A percentile compares a stretch with the other conserved stretches of the same genome.
Conservation (phyloP, 441 rosid species). For the Theobroma grandiflorum region DNA sequence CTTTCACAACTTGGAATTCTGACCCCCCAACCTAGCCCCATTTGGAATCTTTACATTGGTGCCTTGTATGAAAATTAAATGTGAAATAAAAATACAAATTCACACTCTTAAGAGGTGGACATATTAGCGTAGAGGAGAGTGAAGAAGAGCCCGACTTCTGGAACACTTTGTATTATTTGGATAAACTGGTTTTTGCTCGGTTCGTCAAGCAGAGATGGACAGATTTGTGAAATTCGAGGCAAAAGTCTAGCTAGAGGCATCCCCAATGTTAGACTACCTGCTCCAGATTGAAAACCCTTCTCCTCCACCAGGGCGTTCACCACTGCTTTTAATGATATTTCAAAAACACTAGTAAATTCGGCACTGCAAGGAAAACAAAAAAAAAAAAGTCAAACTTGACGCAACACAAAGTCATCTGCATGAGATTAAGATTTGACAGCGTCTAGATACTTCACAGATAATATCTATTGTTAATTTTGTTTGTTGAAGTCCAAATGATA, state of each 20-base stretch:
- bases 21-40: slow-evolving; percentile 28
- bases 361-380: slow-evolving; percentile 51
- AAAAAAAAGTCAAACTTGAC: background rate
- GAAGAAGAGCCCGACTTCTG: slow-evolving; percentile 82
- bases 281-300: slow-evolving; percentile 52
- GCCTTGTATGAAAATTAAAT: slow-evolving; percentile 20
- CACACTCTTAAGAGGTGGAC: slow-evolving; percentile 49
- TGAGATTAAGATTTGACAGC: background rate
- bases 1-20: slow-evolving; percentile 22
- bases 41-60: slow-evolving; percentile 34
- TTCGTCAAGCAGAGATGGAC: slow-evolving; percentile 59
- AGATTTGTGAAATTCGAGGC: slow-evolving; percentile 71
- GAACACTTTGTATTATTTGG: slow-evolving; percentile 53
- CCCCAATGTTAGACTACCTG: slow-evolving; percentile 50
- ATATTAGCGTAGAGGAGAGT: slow-evolving; percentile 79
- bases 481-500: background rate
- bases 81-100: slow-evolving; percentile 27
- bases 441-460: background rate
- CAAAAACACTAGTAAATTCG: slow-evolving; percentile 58
- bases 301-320: slow-evolving; percentile 58
- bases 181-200: slow-evolving; percentile 67
- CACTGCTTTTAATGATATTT: slow-evolving; percentile 58
- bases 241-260: slow-evolving; percentile 79
- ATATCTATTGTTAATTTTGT: slow-evolving; percentile 2
- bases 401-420: background rate